Conservation (phyloP, 2,329 filamentous ascomycete species). For the Magnaporthiopsis incrustans region DNA sequence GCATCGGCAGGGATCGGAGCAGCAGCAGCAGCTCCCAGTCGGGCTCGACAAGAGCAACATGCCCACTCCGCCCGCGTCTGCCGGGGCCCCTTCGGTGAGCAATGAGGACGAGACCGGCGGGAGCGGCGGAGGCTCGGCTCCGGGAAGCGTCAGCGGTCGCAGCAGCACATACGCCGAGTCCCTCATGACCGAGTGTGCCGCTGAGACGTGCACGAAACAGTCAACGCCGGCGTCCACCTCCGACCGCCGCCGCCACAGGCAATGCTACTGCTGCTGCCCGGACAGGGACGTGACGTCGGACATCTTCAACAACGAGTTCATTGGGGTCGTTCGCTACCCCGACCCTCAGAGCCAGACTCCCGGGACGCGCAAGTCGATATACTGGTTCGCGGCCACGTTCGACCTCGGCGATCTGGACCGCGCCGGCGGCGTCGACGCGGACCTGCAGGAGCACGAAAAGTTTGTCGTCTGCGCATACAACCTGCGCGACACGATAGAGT, state of each 20-base stretch:
- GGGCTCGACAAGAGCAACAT: not conserved
- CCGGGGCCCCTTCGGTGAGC: not conserved
- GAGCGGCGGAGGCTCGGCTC: not conserved
- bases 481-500: slow-evolving; percentile 15
- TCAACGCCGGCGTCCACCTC: too few relatives aligned
- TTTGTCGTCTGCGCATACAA: slow-evolving; percentile 21
- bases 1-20: not conserved
- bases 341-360: slow-evolving; percentile 25
- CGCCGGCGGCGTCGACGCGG: slow-evolving; percentile 12
- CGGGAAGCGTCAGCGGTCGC: not conserved
- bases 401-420: slow-evolving; percentile 18
- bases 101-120: not conserved
- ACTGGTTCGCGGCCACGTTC: slow-evolving; percentile 29
- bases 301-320: slow-evolving; percentile 26
- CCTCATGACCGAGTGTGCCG: not conserved
- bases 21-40: not conserved
- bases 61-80: slow-evolving; percentile 1
- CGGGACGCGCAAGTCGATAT: slow-evolving; percentile 29
- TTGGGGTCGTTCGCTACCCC: slow-evolving; percentile 27
- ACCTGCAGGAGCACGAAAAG: slow-evolving; percentile 22
- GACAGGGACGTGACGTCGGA: slow-evolving; percentile 20
- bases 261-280: slow-evolving; percentile 10
- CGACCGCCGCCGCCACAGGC: not conserved
- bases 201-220: not conserved
- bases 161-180: not conserved